These are phyloP conservation scores for Zygosaccharomyces sapae DNA, from an alignment of 1,139 yeast genomes.

Conservation along the genomic window DNA sequence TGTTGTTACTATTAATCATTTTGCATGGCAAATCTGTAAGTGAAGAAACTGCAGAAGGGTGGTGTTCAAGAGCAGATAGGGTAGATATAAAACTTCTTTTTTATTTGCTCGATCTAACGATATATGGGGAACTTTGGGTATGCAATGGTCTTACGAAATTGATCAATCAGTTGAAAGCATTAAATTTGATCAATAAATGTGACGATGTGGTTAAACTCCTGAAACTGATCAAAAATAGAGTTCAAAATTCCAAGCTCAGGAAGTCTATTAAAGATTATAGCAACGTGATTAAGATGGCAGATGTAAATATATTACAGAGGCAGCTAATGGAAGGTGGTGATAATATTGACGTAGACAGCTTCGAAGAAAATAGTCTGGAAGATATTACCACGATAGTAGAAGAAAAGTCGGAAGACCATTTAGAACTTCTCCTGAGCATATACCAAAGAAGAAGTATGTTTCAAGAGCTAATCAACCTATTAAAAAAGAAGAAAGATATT, in stretches of 20 bases:
- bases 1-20: slow-evolving; percentile 23
- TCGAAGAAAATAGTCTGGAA: slow-evolving; percentile 21
- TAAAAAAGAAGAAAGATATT: slow-evolving; percentile 13
- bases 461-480: slow-evolving; percentile 15
- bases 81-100: slow-evolving; percentile 31
- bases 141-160: slow-evolving; percentile 28
- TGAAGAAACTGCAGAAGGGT: slow-evolving; percentile 16
- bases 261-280: slow-evolving; percentile 17
- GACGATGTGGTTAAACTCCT: slow-evolving; percentile 11
- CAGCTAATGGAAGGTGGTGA: slow-evolving; percentile 3
- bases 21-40: slow-evolving; percentile 29
- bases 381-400: slow-evolving; percentile 20
- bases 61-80: slow-evolving; percentile 21
- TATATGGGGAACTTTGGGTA: slow-evolving; percentile 35
- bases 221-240: slow-evolving; percentile 9
- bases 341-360: slow-evolving; percentile 19
- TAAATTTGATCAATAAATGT: slow-evolving; percentile 31
- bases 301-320: slow-evolving; percentile 21
- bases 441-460: slow-evolving; percentile 18
- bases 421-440: slow-evolving; percentile 19
- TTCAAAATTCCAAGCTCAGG: slow-evolving; percentile 8
- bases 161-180: slow-evolving; percentile 22
- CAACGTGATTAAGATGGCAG: slow-evolving; percentile 24
- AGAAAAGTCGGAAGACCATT: slow-evolving; percentile 9
- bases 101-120: slow-evolving; percentile 24